Conservation (phyloP, 352 stramenopile genomes). For the Globisporangium nagaii region DNA sequence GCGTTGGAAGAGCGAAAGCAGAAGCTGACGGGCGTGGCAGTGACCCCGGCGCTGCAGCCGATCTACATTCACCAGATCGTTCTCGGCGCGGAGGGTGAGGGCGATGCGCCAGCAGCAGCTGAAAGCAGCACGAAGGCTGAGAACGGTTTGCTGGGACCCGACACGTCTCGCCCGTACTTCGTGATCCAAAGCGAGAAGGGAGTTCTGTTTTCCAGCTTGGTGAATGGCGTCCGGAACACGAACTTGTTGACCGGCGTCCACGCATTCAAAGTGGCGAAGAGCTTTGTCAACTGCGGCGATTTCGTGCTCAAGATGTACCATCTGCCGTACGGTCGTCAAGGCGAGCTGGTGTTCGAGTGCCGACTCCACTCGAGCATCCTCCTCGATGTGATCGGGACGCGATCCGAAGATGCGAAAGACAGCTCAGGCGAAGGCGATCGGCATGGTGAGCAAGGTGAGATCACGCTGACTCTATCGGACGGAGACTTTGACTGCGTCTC, state of each 20-base stretch:
- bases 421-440: constrained; percentile 10
- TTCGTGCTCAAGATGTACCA: constrained; percentile 85
- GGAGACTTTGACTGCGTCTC: constrained; percentile 85
- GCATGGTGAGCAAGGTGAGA: constrained; percentile 27
- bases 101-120: neutral
- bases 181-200: constrained; percentile 84
- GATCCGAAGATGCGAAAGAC: constrained; percentile 9
- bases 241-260: constrained; percentile 49
- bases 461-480: constrained; percentile 48
- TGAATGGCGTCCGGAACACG: constrained; percentile 71
- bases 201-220: constrained; percentile 82
- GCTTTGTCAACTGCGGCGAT: constrained; percentile 57
- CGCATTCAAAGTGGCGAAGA: constrained; percentile 59
- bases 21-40: constrained; percentile 72
- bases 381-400: constrained; percentile 38
- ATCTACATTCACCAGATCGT: constrained; percentile 83
- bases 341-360: constrained; percentile 75
- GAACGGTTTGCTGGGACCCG: constrained; percentile 3
- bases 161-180: constrained; percentile 73
- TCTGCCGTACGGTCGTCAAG: constrained; percentile 77
- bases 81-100: constrained; percentile 30
- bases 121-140: constrained; percentile 4
- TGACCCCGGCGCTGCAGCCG: constrained; percentile 53
- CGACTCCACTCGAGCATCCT: constrained; percentile 70
- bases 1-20: constrained; percentile 61